Percentiles rank a stretch among this genome's conserved stretches.
phyloP scores from a whole-genome alignment of 2,329 filamentous ascomycete species.

The Fusarium clavum region DNA sequence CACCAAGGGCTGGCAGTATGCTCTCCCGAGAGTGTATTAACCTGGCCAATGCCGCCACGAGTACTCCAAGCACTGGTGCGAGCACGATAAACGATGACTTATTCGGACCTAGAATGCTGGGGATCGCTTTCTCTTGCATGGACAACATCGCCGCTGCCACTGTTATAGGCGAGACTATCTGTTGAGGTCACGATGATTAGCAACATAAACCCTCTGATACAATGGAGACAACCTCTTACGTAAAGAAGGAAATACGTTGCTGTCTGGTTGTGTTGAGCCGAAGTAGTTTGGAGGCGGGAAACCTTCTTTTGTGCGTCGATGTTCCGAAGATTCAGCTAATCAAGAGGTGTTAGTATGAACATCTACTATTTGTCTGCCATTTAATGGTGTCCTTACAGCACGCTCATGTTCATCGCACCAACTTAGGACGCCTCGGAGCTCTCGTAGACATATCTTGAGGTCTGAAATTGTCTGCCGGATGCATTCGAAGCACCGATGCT shows the following conservation, averaged over 20 bases:
- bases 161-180: not conserved
- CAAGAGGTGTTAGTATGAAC: too few species aligned
- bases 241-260: not conserved
- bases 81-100: slow-evolving; percentile 4
- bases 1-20: not conserved
- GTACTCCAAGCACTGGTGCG: not conserved
- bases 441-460: too few species aligned
- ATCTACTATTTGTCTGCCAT: too few species aligned
- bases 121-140: slow-evolving; percentile 28
- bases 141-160: slow-evolving; percentile 20
- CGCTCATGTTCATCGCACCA: not conserved
- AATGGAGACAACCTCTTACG: not conserved
- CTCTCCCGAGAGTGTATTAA: not conserved
- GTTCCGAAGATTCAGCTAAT: not conserved
- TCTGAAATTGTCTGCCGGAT: too few species aligned
- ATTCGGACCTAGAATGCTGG: not conserved
- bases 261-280: not conserved
- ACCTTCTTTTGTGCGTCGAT: not conserved
- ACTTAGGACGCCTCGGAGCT: too few species aligned
- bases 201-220: too few species aligned
- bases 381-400: too few species aligned
- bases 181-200: accelerated
- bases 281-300: not conserved
- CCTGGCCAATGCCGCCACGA: not conserved
- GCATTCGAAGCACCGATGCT: too few species aligned